Conservation (phyloP, 2,329 filamentous ascomycete species). For the Phyllosticta ampelicida region DNA sequence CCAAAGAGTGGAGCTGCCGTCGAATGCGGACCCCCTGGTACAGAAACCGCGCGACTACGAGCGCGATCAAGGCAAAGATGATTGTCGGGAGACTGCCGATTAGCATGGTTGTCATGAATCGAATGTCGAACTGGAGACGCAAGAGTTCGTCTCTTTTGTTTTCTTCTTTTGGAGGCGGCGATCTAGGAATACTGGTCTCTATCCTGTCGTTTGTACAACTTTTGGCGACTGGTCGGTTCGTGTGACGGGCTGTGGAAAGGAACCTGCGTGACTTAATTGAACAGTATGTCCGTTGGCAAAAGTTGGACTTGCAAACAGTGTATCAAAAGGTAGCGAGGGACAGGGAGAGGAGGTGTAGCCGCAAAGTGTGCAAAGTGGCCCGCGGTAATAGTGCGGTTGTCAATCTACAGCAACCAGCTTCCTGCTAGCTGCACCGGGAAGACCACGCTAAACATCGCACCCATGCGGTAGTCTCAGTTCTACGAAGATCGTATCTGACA, state of each 20-base stretch:
- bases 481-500: not conserved
- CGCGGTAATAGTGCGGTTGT: no score
- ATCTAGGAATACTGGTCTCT: not conserved
- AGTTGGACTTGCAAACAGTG: no score
- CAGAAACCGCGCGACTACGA: not conserved
- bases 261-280: no score
- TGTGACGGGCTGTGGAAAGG: no score
- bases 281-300: no score
- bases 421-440: no score
- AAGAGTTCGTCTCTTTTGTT: not conserved
- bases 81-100: not conserved
- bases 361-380: no score
- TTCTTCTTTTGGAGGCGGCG: not conserved
- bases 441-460: no score
- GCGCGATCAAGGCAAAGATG: not conserved
- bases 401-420: no score
- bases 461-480: no score
- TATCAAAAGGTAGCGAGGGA: no score
- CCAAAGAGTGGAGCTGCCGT: not conserved
- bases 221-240: not conserved
- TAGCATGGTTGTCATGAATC: not conserved
- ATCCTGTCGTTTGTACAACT: not conserved
- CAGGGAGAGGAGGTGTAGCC: no score
- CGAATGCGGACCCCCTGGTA: not conserved
- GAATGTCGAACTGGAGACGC: not conserved